These are phyloP conservation scores for Malania oleifera DNA, from an alignment of 164 flowering plant genomes.

Conservation along the genomic window DNA sequence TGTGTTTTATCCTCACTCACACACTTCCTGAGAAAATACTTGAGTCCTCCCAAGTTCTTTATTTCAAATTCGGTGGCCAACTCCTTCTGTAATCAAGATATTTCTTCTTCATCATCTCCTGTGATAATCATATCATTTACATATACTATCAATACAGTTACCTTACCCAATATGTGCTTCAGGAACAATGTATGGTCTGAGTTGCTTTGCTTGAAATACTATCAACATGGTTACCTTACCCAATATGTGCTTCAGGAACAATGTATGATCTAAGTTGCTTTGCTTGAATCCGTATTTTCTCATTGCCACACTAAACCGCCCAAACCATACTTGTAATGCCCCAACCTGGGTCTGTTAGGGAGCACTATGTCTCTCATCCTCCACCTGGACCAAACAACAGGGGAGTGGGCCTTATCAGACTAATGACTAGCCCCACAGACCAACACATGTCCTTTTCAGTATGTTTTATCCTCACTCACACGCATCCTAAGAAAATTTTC, in stretches of 20 bases:
- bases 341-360: no score
- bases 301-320: not conserved
- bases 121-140: not conserved
- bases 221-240: not conserved
- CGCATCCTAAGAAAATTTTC: no score
- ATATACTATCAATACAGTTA: not conserved
- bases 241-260: not conserved
- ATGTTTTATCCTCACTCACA: no score
- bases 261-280: not conserved
- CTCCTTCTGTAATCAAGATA: not conserved
- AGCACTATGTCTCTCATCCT: no score
- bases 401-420: no score
- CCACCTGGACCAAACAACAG: no score
- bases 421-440: no score
- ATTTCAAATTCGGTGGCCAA: not conserved
- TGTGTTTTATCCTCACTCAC: no score
- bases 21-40: no score
- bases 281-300: not conserved
- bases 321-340: no score
- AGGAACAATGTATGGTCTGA: not conserved
- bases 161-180: not conserved
- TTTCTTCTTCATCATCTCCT: not conserved
- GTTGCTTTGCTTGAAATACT: slow-evolving; percentile 1
- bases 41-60: slow-evolving; percentile 2
- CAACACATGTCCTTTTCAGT: no score